These are phyloP conservation scores for Monilinia fructicola DNA, from an alignment of 2,329 filamentous ascomycete genomes.

Conservation along the genomic window DNA sequence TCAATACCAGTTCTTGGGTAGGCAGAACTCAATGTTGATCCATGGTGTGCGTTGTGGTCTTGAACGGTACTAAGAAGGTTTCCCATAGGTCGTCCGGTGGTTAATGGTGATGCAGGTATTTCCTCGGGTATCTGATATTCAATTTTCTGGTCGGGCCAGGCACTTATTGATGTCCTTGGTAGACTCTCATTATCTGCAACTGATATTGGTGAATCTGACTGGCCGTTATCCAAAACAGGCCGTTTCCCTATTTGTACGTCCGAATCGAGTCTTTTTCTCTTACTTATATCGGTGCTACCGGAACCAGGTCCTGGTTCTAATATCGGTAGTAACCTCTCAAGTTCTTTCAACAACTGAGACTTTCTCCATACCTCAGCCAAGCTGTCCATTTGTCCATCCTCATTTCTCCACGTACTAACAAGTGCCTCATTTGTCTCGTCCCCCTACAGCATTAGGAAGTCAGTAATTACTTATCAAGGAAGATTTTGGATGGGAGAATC, in stretches of 20 bases:
- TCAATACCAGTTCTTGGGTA: constrained; percentile 21
- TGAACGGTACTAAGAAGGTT: constrained; percentile 2
- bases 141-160: constrained; percentile 21
- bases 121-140: constrained; percentile 20
- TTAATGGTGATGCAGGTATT: background rate
- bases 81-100: background rate
- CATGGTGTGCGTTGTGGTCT: constrained; percentile 21
- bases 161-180: background rate
- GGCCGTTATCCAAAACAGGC: constrained; percentile 9
- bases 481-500: too few species aligned
- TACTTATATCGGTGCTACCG: constrained; percentile 28
- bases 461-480: background rate
- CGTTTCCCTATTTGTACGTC: constrained; percentile 29
- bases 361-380: constrained; percentile 39
- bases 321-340: constrained; percentile 38
- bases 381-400: constrained; percentile 32
- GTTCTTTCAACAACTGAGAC: constrained; percentile 38
- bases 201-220: constrained; percentile 11
- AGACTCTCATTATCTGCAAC: background rate
- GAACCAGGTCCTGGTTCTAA: constrained; percentile 29
- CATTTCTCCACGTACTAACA: constrained; percentile 36
- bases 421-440: constrained; percentile 42
- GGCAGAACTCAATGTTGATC: constrained; percentile 32
- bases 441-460: constrained; percentile 30
- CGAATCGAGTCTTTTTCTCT: constrained; percentile 34